Evolutionary conservation across 2,329 filamentous ascomycete species (phyloP).

Genomic region (Verticillium nubilum): DNA sequence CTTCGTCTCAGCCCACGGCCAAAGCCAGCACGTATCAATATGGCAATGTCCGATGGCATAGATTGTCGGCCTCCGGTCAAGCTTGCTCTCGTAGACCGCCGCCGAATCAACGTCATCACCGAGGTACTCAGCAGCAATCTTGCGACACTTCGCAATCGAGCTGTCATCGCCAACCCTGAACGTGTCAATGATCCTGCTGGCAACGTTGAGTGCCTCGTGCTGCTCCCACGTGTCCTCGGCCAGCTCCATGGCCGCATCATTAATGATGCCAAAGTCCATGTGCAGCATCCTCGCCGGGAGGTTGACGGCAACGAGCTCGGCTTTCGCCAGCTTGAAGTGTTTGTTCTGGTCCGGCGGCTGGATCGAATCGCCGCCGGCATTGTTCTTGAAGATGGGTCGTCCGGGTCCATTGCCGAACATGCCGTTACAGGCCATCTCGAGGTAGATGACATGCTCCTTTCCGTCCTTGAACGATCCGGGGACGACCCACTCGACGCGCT

Average conservation of each 20-base stretch:
- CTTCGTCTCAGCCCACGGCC: slow-evolving; percentile 66
- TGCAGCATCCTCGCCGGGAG: slow-evolving; percentile 53
- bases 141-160: slow-evolving; percentile 48
- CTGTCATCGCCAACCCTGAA: slow-evolving; percentile 56
- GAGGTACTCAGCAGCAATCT: slow-evolving; percentile 55
- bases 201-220: slow-evolving; percentile 56
- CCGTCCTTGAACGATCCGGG: slow-evolving; percentile 54
- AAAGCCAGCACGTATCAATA: slow-evolving; percentile 67
- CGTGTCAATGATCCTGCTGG: slow-evolving; percentile 58
- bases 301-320: slow-evolving; percentile 59
- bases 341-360: slow-evolving; percentile 56
- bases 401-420: slow-evolving; percentile 51
- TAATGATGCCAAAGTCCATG: slow-evolving; percentile 63
- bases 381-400: slow-evolving; percentile 15
- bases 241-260: slow-evolving; percentile 61
- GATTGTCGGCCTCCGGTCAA: slow-evolving; percentile 48
- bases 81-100: slow-evolving; percentile 46
- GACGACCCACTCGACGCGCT: slow-evolving; percentile 60
- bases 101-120: slow-evolving; percentile 54
- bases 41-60: slow-evolving; percentile 63
- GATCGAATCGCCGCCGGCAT: slow-evolving; percentile 52
- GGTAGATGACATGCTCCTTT: slow-evolving; percentile 57
- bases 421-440: slow-evolving; percentile 66
- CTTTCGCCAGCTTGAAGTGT: slow-evolving; percentile 50
- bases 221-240: slow-evolving; percentile 57